Percentiles rank a stretch among this genome's conserved stretches.
These are phyloP conservation scores for Danielia oregonensis DNA, from an alignment of 805 yeast genomes.

Conservation along the genomic window DNA sequence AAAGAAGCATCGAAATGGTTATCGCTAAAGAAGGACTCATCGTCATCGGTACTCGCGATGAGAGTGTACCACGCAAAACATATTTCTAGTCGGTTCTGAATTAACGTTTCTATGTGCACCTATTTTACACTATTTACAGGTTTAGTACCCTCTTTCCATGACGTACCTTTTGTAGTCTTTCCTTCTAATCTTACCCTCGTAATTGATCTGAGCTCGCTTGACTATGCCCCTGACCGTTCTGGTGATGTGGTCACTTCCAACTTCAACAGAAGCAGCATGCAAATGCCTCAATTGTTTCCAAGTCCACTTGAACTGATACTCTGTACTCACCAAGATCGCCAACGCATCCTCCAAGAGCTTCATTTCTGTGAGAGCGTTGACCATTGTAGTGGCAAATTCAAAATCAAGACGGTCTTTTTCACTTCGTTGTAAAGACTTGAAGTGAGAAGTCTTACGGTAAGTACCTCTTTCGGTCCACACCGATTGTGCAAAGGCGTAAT, in stretches of 20 bases:
- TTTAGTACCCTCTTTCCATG: slow-evolving; percentile 29
- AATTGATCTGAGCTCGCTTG: slow-evolving; percentile 31
- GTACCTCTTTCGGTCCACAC: slow-evolving; percentile 80
- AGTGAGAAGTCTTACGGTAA: slow-evolving; percentile 54
- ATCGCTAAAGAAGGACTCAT: slow-evolving; percentile 52
- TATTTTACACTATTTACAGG: slow-evolving; percentile 1
- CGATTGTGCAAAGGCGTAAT: slow-evolving; percentile 55
- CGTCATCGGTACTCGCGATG: slow-evolving; percentile 35
- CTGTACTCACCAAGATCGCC: slow-evolving; percentile 62
- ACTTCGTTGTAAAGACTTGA: slow-evolving; percentile 35
- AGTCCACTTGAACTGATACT: slow-evolving; percentile 68
- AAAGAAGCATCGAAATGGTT: slow-evolving; percentile 45
- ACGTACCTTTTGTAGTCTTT: slow-evolving; percentile 31
- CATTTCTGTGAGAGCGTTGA: slow-evolving; percentile 51
- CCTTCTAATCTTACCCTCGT: slow-evolving; percentile 37
- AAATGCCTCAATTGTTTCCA: slow-evolving; percentile 33
- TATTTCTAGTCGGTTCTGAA: not conserved
- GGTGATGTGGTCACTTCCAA: slow-evolving; percentile 29
- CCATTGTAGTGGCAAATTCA: slow-evolving; percentile 70
- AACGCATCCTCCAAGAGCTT: slow-evolving; percentile 66
- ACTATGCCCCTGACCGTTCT: slow-evolving; percentile 32
- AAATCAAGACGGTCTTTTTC: slow-evolving; percentile 50
- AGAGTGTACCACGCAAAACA: slow-evolving; percentile 3
- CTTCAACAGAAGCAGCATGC: slow-evolving; percentile 26
- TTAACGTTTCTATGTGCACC: slow-evolving; percentile 4